phyloP scores from a whole-genome alignment of 148 eudicot genomes.

The Agrostemma githago region DNA sequence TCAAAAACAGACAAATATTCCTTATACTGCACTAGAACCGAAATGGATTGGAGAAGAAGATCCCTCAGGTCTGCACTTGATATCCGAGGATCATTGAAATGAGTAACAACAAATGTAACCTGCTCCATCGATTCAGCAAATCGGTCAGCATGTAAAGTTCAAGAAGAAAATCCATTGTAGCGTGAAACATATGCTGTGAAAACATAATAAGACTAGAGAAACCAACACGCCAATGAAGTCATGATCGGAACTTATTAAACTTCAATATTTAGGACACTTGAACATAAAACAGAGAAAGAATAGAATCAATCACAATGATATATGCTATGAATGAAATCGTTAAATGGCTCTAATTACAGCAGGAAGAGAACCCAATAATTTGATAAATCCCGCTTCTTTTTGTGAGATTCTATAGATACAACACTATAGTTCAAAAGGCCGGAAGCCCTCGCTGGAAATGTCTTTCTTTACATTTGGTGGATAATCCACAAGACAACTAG shows the following conservation, averaged over 20 bases:
- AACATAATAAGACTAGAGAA: not conserved
- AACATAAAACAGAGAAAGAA: not conserved
- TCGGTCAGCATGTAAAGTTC: slow-evolving; percentile 1
- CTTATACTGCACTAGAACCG: slow-evolving; percentile 78
- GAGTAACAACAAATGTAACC: slow-evolving; percentile 84
- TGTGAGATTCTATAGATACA: not conserved
- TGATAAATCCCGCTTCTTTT: not conserved
- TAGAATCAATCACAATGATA: not conserved
- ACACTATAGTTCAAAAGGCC: not conserved
- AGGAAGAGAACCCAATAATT: not conserved
- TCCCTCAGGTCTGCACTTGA: slow-evolving; percentile 84
- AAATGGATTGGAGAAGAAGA: slow-evolving; percentile 90
- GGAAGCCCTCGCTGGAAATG: not conserved
- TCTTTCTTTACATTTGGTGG: not conserved
- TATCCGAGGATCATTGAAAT: slow-evolving; percentile 86
- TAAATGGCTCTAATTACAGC: not conserved
- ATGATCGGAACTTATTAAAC: not conserved
- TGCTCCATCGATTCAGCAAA: slow-evolving; percentile 30
- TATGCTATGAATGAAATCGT: not conserved
- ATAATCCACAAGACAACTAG: slow-evolving; percentile 3
- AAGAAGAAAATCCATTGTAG: not conserved
- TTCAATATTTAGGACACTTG: not conserved
- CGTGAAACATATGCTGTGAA: not conserved
- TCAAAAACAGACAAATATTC: slow-evolving; percentile 81
- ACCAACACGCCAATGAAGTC: not conserved